Base-by-base conservation (phyloP, 2,329 filamentous ascomycete genomes). In the Ambrosiella beaveri region DNA sequence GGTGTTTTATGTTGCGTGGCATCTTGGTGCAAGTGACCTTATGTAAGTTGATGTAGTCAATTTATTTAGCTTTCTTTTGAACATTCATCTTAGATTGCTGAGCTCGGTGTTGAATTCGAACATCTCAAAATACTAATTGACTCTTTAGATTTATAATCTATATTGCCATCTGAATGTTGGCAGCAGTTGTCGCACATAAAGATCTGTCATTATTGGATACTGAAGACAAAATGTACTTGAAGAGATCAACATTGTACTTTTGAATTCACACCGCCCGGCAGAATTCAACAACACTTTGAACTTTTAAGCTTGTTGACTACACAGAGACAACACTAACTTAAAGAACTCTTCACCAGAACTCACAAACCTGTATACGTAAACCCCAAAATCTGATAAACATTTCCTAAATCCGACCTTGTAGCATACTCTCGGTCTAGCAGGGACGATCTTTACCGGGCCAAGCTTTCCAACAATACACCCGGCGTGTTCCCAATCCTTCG, bases 201-300 rank as follows among this genome's bases (percentile, higher is more conserved):
- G 27, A n/a, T 41, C 39, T 41, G 39, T 41, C 39, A 41, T 12
- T 41, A 12, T 41, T 41, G n/a, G 39, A 41, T 41, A 41, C 11
- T 41, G 2, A 11, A 12, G 39, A 27, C 39, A 41, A 41, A n/a
- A 41, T 8, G n/a, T 41, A 41, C n/a, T 41, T 41, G 27, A 27
- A 27, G 3, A 27, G 5, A 4, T n/a, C 39, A 11, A 41, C 39
- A 41, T 7, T 11, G 2, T 41, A 45, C 17, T 17, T 40, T 19
- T 38, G 15, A 17, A n/a, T 19, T 40, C 50, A 57, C 58, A 60
- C 58, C 58, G 55, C 58, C 55, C 27, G 58, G 58, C 58, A 60
- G 55, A 60, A 60, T 50, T 60, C 58, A 60, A 60, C 58, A 56
- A 57, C 45, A 44, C 7, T 2, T 47, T 37, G 17, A n/a, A 51